Percentiles rank a stretch among this genome's conserved stretches.
phyloP scores from a whole-genome alignment of 2,329 filamentous ascomycete genomes.

The Sodiomyces alkalinus region DNA sequence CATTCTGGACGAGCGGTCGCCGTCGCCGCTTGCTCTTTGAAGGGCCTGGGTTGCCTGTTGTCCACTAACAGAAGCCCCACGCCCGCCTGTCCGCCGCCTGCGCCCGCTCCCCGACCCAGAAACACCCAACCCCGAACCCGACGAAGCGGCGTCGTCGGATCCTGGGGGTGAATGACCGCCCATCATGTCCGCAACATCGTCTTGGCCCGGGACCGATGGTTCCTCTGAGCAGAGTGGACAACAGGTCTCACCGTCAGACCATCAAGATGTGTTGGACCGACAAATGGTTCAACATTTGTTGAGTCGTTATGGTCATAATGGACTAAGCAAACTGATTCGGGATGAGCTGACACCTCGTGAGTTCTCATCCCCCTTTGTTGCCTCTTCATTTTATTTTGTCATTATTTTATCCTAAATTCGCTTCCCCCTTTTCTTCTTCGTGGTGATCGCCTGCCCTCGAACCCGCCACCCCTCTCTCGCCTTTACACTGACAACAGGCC shows the following conservation, averaged over 20 bases:
- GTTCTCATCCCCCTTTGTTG: constrained; percentile 6
- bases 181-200: constrained; percentile 13
- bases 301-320: constrained; percentile 17
- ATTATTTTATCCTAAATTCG: too few species aligned
- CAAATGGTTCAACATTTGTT: constrained; percentile 20
- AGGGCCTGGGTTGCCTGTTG: not conserved
- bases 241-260: constrained; percentile 10
- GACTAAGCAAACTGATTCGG: constrained; percentile 16
- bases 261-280: constrained; percentile 14
- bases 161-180: too few species aligned
- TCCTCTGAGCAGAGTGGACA: constrained; percentile 15
- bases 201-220: constrained; percentile 16
- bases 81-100: not conserved
- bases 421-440: too few species aligned
- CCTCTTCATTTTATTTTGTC: not conserved
- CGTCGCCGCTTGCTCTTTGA: not conserved
- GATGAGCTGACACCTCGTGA: constrained; percentile 16
- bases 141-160: too few species aligned
- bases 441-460: too few species aligned
- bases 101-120: not conserved
- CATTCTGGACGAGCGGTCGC: too few species aligned
- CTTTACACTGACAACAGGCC: too few species aligned
- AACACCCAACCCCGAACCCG: too few species aligned
- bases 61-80: not conserved
- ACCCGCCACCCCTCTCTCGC: too few species aligned